Evolutionary conservation across 768 basidiomycete species (phyloP), one percentile per base, ranked within the genome.

Genomic region (Pleurotus platypus): DNA sequence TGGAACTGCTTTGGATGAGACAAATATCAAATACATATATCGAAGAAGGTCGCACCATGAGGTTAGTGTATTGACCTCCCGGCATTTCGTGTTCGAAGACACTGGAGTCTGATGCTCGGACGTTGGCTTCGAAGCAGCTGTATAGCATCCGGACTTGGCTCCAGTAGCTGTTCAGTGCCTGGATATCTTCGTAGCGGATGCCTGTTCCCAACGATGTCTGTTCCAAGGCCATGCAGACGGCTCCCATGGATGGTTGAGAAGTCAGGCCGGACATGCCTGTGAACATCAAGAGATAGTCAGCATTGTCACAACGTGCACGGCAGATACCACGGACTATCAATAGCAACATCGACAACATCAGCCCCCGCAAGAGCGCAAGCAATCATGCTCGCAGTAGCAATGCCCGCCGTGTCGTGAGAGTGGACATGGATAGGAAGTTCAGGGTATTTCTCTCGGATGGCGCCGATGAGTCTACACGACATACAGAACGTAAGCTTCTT

Each of bases 51-150:
- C 81, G 49, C 68, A 93, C 92, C 92, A 94, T 94, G 63, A 94
- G 76, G 71, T 94, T 94, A 30, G 92, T 94, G 70, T 93, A 94
- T 70, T 94, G 93, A 46, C 95, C 96, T 69, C 95, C 97, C 55
- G 96, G 96, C 97, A 99, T 98, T 75, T 97, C 95, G 73, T 98
- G 96, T 68, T 94, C 94, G 71, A 98, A 99, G 54, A 98, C 95
- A 73, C 92, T 94, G 48, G 95, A 97, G 70, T 98, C 97, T 53
- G 94, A 95, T 22, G 94, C 92, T 54, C 94, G 86, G 64, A 98
- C 94, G 67, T 97, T 97, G 56, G 97, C 97, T 72, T 98, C 97
- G 78, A 99, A 99, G 78, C 94, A 97, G 69, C 82, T 72, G 77
- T 99, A 99, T 47, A 98, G 83, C 75, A 91, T 77, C 68, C 97